Conservation (phyloP, 768 basidiomycete genomes). For the Boletus vermiculosoides region DNA sequence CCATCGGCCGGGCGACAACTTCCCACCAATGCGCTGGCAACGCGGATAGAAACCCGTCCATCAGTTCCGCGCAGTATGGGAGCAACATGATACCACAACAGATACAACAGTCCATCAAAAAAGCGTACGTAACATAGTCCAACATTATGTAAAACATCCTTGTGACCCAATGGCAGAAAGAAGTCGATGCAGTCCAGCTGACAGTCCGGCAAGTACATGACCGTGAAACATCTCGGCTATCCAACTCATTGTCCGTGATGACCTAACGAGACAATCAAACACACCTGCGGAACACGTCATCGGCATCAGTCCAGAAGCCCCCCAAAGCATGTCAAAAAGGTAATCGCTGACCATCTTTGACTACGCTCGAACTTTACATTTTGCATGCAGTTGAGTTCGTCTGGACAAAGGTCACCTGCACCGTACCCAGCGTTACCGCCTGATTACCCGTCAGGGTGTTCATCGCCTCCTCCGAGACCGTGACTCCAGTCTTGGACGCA, state of each 20-base stretch:
- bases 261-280: background rate
- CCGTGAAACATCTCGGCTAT: background rate
- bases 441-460: slow-evolving; percentile 17
- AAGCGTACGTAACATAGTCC: slow-evolving; percentile 9
- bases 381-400: background rate
- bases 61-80: background rate
- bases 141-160: background rate
- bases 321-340: background rate
- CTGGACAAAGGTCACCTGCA: slow-evolving; percentile 14
- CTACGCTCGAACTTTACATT: background rate
- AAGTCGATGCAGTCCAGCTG: slow-evolving; percentile 2
- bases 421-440: slow-evolving; percentile 16
- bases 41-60: background rate
- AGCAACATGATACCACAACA: background rate
- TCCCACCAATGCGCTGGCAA: background rate
- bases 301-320: background rate
- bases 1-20: background rate
- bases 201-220: background rate
- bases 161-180: background rate
- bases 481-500: slow-evolving; percentile 41
- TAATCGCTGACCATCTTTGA: slow-evolving; percentile 2
- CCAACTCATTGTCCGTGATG: background rate
- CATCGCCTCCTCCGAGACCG: slow-evolving; percentile 31
- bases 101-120: slow-evolving; percentile 10
- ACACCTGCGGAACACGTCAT: slow-evolving; percentile 4